Base-by-base conservation (phyloP, 2,329 filamentous ascomycete species). In the Bipolaris zeicola region DNA sequence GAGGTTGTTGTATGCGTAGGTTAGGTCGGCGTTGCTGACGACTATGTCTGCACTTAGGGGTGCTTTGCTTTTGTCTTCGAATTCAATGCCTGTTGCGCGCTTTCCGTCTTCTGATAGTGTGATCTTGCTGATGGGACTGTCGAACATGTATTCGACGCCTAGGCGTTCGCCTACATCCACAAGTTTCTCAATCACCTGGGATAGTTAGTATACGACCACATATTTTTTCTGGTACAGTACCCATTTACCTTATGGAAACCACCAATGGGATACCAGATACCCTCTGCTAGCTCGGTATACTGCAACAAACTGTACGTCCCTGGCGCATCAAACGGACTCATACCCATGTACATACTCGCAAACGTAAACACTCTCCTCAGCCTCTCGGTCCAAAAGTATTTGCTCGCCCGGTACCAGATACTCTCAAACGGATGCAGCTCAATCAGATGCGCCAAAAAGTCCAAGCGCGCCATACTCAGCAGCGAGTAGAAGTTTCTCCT, bases 261-360 rank as follows among this genome's bases (percentile, higher is more conserved):
- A 1, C 89, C 89, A 20, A 83, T 80, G 0, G 88, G 88, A 75
- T 90, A 92, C 86, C 88, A 89, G 41, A 92, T 90, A 0, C 89
- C 89, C 76, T 92, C 88, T 0, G 87, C 86, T 31, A 91, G 76
- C 76, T 92, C 89, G 0, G 89, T 89, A 71, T 91, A 92, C 74
- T 91, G 89, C 49, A 92, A 77, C 57, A 92, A 73, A 46, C 83
- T 87, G 75, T 92, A 92, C 1, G 89, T 91, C 3, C 86, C 88
- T 0, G 89, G 89, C 0, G 89, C 89, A 68, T 90, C 87, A 69
- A 89, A 92, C 0, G 89, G 89, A 52, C 82, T 87, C 89, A 92
- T 92, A 0, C 89, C 89, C 86, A 92, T 89, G 68, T 92, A 92
- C 89, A 92, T 92, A 65, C 87, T 91, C 20, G 85, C 88, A 74